Evolutionary conservation across 257 asterid genomes (phyloP).

Genomic region (Henckelia pumila): DNA sequence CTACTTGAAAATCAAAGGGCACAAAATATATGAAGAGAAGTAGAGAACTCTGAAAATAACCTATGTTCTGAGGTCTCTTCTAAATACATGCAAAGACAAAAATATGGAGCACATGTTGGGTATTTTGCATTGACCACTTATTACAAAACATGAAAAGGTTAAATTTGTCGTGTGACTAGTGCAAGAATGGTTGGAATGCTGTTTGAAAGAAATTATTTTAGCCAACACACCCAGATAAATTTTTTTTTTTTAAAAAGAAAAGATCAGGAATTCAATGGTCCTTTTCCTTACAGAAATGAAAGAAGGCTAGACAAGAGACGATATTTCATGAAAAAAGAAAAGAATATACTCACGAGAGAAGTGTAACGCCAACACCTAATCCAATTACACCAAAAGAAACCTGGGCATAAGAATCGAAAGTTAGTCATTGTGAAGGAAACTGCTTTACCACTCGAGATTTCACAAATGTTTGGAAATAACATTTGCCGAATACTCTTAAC

Average conservation of each 20-base stretch:
- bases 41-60: background rate
- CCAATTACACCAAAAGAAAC: constrained; percentile 95
- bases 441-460: background rate
- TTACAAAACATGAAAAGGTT: background rate
- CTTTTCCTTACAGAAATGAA: constrained; percentile 19
- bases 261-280: background rate
- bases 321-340: constrained; percentile 4
- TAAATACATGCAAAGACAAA: background rate
- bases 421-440: constrained; percentile 21
- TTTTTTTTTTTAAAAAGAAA: no score
- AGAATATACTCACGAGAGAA: constrained; percentile 78
- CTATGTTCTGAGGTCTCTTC: background rate
- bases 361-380: constrained; percentile 68
- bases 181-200: background rate
- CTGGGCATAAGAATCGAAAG: constrained; percentile 36
- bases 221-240: background rate
- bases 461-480: background rate
- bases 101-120: constrained; percentile 4
- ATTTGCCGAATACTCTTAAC: background rate
- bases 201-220: background rate
- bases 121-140: background rate
- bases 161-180: background rate
- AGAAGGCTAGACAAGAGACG: constrained; percentile 2
- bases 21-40: background rate
- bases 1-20: background rate